Percentiles rank a stretch among this genome's conserved stretches.
Evolutionary conservation across 306 rosid genomes (phyloP).

Genomic region (Alnus glutinosa): DNA sequence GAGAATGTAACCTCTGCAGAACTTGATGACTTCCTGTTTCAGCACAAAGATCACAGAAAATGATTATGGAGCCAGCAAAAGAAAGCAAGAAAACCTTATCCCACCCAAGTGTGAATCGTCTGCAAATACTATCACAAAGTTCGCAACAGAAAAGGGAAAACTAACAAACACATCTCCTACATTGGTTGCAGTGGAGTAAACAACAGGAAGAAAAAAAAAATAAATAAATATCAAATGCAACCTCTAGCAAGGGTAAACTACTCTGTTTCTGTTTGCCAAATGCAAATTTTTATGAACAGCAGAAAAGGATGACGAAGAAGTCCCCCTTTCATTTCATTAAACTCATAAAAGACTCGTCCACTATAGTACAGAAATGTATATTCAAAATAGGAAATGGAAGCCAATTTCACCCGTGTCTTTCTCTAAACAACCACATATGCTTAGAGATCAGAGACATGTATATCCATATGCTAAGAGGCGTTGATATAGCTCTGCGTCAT

Average conservation of each 20-base stretch:
- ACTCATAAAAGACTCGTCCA: background rate
- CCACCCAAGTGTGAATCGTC: background rate
- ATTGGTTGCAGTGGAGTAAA: background rate
- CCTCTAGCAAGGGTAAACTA: background rate
- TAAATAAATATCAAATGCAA: background rate
- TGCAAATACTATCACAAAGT: slow-evolving; percentile 5
- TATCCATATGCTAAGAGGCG: background rate
- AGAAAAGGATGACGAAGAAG: background rate
- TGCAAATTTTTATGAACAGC: background rate
- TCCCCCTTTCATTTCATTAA: background rate
- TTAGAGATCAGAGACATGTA: background rate
- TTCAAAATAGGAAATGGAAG: background rate
- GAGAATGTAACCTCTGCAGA: slow-evolving; percentile 24
- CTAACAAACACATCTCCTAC: background rate
- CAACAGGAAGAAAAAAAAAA: background rate
- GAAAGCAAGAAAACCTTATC: slow-evolving; percentile 1
- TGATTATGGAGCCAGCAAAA: slow-evolving; percentile 33
- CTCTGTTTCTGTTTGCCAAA: background rate
- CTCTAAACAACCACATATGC: background rate
- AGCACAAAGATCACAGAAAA: slow-evolving; percentile 30
- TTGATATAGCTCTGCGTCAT: background rate
- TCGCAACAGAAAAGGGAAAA: background rate
- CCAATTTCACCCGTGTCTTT: background rate
- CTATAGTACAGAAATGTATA: background rate
- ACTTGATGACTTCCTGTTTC: slow-evolving; percentile 59